Conservation (phyloP, 257 asterid species). For the Solanum habrochaites region DNA sequence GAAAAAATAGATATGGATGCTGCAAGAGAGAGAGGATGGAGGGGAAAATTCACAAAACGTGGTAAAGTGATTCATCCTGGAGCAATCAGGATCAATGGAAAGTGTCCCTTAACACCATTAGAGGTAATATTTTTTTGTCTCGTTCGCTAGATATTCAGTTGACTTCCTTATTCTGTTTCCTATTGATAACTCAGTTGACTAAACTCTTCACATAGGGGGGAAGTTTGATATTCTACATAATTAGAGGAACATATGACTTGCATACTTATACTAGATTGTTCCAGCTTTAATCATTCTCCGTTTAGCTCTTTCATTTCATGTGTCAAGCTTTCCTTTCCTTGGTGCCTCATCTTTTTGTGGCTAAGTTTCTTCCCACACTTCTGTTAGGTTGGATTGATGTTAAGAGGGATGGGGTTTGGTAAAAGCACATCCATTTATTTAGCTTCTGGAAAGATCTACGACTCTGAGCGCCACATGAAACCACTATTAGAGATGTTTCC, state of each 20-base stretch:
- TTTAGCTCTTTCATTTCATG: background rate
- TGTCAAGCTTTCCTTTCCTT: background rate
- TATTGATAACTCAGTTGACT: background rate
- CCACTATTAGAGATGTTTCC: conserved; percentile 95
- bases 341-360: background rate
- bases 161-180: background rate
- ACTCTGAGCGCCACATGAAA: conserved; percentile 86
- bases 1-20: conserved; percentile 93
- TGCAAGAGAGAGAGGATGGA: conserved; percentile 99
- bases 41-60: conserved; percentile 84
- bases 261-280: background rate
- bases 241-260: background rate
- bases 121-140: conserved; percentile 42
- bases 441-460: conserved; percentile 92
- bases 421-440: conserved; percentile 69
- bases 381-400: conserved; percentile 90
- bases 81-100: conserved; percentile 81
- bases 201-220: background rate
- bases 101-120: conserved; percentile 91
- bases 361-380: conserved; percentile 3
- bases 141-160: background rate
- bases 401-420: conserved; percentile 96
- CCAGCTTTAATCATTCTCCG: background rate
- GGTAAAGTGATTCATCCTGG: conserved; percentile 89
- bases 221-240: background rate